Percentiles rank a stretch among this genome's conserved stretches.
Conservation (phyloP, 345 rosid species). For the Abelmoschus esculentus region DNA sequence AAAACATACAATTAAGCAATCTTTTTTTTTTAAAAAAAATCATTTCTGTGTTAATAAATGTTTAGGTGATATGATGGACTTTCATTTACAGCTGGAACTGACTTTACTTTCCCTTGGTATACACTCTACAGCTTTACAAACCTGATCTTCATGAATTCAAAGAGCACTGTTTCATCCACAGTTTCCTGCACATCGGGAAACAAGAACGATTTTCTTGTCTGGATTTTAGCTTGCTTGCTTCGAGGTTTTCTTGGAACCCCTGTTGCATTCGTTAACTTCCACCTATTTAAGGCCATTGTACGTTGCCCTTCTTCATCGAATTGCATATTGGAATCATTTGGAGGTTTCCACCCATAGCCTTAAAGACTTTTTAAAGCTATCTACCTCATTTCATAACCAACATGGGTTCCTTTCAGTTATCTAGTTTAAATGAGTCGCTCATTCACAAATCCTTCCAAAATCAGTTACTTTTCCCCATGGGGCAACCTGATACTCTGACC, state of each 20-base stretch:
- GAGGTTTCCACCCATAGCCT: slow-evolving; percentile 11
- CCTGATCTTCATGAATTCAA: slow-evolving; percentile 40
- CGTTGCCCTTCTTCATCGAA: slow-evolving; percentile 21
- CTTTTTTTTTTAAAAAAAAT: background rate
- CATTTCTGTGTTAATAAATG: background rate
- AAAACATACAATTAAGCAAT: too few species aligned
- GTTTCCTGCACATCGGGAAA: slow-evolving; percentile 63
- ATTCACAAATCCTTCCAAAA: slow-evolving; percentile 16
- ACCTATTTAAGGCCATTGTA: slow-evolving; percentile 30
- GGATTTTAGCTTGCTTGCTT: slow-evolving; percentile 42
- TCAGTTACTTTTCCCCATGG: slow-evolving; percentile 30
- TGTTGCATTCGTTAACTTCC: slow-evolving; percentile 24
- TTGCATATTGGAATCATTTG: slow-evolving; percentile 7
- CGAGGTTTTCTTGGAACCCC: slow-evolving; percentile 34
- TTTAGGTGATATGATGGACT: background rate
- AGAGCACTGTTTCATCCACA: slow-evolving; percentile 34
- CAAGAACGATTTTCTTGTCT: slow-evolving; percentile 37
- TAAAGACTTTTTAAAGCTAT: background rate
- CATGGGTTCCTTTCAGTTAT: slow-evolving; percentile 27
- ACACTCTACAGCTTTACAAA: slow-evolving; percentile 22
- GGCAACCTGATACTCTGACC: slow-evolving; percentile 22
- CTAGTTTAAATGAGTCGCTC: slow-evolving; percentile 23
- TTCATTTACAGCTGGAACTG: background rate
- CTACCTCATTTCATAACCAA: slow-evolving; percentile 4
- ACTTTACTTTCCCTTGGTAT: background rate